Percentiles rank a stretch among this genome's conserved stretches.
phyloP scores from a whole-genome alignment of 768 basidiomycete genomes.

The Gymnopilus junonius region DNA sequence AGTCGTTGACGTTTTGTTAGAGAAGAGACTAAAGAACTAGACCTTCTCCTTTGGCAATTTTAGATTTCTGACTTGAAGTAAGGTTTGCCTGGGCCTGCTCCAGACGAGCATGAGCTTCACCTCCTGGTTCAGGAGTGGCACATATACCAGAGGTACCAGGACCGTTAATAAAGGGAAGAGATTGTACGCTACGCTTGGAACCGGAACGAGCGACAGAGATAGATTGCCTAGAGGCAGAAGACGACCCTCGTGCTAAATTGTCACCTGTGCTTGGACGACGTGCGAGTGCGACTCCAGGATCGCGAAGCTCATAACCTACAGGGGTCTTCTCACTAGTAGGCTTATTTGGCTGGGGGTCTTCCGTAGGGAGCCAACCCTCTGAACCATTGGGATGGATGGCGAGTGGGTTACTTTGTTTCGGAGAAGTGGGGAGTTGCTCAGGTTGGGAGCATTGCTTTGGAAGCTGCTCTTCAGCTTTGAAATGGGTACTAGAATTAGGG shows the following conservation, averaged over 20 bases:
- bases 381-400: constrained; percentile 28
- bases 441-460: background rate
- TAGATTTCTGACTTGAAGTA: constrained; percentile 53
- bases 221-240: constrained; percentile 2
- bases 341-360: background rate
- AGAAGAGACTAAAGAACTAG: constrained; percentile 25
- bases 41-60: constrained; percentile 59
- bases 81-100: constrained; percentile 51
- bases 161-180: constrained; percentile 54
- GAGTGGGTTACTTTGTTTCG: background rate
- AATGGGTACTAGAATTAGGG: constrained; percentile 1
- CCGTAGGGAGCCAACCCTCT: constrained; percentile 31
- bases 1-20: background rate
- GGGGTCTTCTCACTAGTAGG: background rate
- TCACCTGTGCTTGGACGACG: constrained; percentile 1
- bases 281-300: background rate
- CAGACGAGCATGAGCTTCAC: constrained; percentile 43
- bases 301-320: background rate
- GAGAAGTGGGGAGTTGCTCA: background rate
- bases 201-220: constrained; percentile 24
- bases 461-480: background rate
- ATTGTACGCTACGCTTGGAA: constrained; percentile 37
- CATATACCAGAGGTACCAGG: constrained; percentile 56
- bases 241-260: background rate
- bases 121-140: constrained; percentile 45